Evolutionary conservation across 2,329 filamentous ascomycete genomes (phyloP).

Genomic region (Gaeumannomyces tritici): DNA sequence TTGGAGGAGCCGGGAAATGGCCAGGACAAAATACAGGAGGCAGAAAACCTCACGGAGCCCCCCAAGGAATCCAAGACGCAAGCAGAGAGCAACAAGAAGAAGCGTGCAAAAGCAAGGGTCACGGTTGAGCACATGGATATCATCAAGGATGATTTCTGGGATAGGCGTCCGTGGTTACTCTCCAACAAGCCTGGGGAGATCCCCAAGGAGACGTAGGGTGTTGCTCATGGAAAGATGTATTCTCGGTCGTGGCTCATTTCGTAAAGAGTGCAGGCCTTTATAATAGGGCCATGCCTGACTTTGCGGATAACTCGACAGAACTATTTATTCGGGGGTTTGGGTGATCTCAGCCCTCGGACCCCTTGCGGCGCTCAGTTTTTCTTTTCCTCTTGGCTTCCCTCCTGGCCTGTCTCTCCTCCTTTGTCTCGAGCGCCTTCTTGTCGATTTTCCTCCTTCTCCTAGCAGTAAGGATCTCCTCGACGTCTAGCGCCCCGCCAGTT

Average conservation of each 20-base stretch:
- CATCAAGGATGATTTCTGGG: conserved; percentile 94
- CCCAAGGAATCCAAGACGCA: conserved; percentile 65
- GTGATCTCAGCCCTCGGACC: conserved; percentile 21
- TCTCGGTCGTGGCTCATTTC: no score
- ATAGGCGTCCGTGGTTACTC: conserved; percentile 72
- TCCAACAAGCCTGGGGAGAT: conserved; percentile 64
- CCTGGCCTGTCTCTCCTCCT: conserved; percentile 22
- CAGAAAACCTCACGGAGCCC: conserved; percentile 41
- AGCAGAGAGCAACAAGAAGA: conserved; percentile 72
- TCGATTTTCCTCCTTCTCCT: conserved; percentile 5
- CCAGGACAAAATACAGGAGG: conserved; percentile 34
- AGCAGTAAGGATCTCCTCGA: conserved; percentile 1
- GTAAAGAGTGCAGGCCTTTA: no score
- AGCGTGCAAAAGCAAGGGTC: conserved; percentile 68
- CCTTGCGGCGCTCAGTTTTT: conserved; percentile 14
- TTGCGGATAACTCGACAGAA: no score
- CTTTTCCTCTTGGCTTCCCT: conserved; percentile 23
- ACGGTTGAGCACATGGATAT: conserved; percentile 83
- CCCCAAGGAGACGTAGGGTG: conserved; percentile 43
- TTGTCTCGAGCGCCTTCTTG: conserved; percentile 10
- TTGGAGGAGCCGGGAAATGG: conserved; percentile 47
- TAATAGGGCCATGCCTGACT: no score
- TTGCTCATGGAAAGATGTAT: not conserved
- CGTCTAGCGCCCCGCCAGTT: conserved; percentile 18
- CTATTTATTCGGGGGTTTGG: not conserved